phyloP scores from a whole-genome alignment of 352 stramenopile genomes.

The Phytophthora fragariae region DNA sequence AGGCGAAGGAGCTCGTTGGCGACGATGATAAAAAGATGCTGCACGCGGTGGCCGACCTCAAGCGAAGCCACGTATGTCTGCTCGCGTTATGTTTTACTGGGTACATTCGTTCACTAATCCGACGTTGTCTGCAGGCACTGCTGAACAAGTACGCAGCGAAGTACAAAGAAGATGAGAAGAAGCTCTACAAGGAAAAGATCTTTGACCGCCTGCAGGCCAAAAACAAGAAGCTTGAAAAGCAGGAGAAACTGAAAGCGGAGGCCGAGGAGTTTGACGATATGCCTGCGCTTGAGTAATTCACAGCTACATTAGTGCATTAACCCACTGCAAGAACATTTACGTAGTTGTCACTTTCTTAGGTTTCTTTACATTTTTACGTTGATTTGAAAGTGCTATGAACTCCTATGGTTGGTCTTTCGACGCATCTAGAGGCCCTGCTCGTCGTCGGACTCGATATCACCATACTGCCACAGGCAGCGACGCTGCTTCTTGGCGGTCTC shows the following conservation, averaged over 20 bases:
- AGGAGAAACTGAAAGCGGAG: constrained; percentile 72
- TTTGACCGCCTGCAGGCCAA: constrained; percentile 86
- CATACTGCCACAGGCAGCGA: constrained; percentile 96
- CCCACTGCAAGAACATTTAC: constrained; percentile 1
- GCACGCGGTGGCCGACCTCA: constrained; percentile 70
- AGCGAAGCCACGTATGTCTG: constrained; percentile 60
- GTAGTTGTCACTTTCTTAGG: constrained; percentile 20
- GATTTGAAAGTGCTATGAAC: constrained; percentile 28
- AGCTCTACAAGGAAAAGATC: constrained; percentile 91
- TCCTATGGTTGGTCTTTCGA: constrained; percentile 26
- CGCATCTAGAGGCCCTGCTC: constrained; percentile 55
- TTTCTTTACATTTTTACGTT: constrained; percentile 31
- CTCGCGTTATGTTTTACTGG: constrained; percentile 1
- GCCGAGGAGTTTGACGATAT: constrained; percentile 86
- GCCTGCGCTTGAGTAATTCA: constrained; percentile 75
- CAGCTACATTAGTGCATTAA: constrained; percentile 48
- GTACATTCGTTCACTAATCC: too few relatives aligned
- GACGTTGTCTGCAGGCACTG: constrained; percentile 35
- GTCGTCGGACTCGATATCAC: constrained; percentile 97
- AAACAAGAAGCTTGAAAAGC: constrained; percentile 77
- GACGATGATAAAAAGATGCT: constrained; percentile 63
- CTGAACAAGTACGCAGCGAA: constrained; percentile 66
- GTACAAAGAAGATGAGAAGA: constrained; percentile 90
- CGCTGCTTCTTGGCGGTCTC: constrained; percentile 93
- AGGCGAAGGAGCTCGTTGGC: constrained; percentile 52